Percentiles rank a stretch among this genome's conserved stretches.
phyloP scores from a whole-genome alignment of 306 rosid genomes.

The Mimosa bimucronata region DNA sequence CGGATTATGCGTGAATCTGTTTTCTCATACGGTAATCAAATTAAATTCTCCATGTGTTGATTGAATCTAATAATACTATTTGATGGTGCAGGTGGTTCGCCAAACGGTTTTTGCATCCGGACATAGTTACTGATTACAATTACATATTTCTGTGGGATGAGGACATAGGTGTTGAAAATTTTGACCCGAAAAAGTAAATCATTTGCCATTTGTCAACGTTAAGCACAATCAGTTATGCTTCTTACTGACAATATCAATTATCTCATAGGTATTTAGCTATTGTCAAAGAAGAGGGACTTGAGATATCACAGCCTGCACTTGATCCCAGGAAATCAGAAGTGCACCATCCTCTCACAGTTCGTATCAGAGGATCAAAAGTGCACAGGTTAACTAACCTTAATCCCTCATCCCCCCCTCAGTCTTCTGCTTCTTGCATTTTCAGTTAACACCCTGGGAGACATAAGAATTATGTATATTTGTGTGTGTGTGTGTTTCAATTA shows the following conservation, averaged over 20 bases:
- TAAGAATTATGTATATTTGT: not conserved
- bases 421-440: conserved; percentile 23
- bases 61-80: conserved; percentile 20
- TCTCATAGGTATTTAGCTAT: conserved; percentile 75
- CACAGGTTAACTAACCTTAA: conserved; percentile 69
- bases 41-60: conserved; percentile 12
- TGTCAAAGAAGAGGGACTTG: conserved; percentile 80
- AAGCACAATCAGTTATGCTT: conserved; percentile 4
- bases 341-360: conserved; percentile 83
- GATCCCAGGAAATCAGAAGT: conserved; percentile 83
- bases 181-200: conserved; percentile 65
- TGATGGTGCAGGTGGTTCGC: conserved; percentile 84
- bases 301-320: conserved; percentile 97
- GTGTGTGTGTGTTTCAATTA: not conserved
- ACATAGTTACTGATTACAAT: conserved; percentile 73
- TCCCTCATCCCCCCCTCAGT: conserved; percentile 26
- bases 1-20: conserved; percentile 14
- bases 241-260: conserved; percentile 28
- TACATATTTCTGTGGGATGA: conserved; percentile 97
- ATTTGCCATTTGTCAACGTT: not conserved
- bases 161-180: conserved; percentile 88
- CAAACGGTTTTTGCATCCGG: conserved; percentile 95
- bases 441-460: not conserved
- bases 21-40: conserved; percentile 13
- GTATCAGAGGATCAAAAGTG: conserved; percentile 62